phyloP scores from a whole-genome alignment of 148 eudicot genomes.

The Chenopodium quinoa region DNA sequence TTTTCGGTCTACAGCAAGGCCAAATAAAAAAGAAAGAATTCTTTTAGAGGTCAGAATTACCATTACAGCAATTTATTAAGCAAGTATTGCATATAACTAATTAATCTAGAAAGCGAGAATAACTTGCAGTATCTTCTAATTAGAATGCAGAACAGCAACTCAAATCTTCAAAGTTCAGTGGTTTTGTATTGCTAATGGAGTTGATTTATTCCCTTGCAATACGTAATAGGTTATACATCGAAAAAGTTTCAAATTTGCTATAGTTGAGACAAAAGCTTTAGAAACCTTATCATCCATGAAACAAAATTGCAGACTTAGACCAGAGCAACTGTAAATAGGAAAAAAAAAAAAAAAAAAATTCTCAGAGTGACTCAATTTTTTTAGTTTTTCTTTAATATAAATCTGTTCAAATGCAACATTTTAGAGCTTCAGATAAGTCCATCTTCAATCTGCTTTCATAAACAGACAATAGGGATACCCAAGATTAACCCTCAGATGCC shows the following conservation, averaged over 20 bases:
- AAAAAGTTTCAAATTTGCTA: not conserved
- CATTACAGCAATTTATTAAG: not conserved
- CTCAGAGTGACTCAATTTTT: not conserved
- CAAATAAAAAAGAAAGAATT: not conserved
- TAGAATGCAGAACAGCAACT: not conserved
- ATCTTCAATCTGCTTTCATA: not conserved
- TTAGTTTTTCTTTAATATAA: not conserved
- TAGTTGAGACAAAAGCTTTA: not conserved
- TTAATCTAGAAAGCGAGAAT: slow-evolving; percentile 4
- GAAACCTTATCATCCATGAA: slow-evolving; percentile 1
- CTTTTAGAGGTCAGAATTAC: slow-evolving; percentile 6
- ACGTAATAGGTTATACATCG: not conserved
- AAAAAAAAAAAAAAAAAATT: not conserved
- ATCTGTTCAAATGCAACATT: not conserved
- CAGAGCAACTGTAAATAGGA: not conserved
- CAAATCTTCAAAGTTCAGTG: not conserved
- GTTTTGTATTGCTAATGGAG: not conserved
- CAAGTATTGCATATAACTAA: not conserved
- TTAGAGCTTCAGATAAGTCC: not conserved
- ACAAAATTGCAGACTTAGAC: not conserved
- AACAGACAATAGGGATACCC: not conserved
- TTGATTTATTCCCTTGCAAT: not conserved
- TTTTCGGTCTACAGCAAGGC: slow-evolving; percentile 68
- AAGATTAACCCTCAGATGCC: not conserved
- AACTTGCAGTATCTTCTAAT: not conserved